phyloP scores from a whole-genome alignment of 2,329 filamentous ascomycete species.

The Aspergillus aculeatus region DNA sequence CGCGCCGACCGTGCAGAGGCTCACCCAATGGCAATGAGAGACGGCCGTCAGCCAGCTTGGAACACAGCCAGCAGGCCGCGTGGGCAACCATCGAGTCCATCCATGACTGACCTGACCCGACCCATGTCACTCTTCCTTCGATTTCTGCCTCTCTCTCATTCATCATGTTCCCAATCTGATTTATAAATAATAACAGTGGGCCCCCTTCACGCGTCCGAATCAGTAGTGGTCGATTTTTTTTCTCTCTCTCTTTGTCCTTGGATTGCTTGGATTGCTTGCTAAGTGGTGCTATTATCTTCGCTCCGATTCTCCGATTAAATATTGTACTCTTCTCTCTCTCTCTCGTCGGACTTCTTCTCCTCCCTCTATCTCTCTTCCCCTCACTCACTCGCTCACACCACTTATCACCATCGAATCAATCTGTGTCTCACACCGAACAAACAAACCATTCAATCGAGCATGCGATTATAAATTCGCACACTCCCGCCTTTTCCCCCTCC shows the following conservation, averaged over 20 bases:
- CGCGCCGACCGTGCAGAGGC: neutral
- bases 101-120: neutral
- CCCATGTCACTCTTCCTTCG: neutral
- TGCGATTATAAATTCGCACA: neutral
- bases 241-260: no score
- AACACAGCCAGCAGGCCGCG: neutral
- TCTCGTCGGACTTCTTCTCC: neutral
- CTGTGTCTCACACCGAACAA: no score
- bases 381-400: neutral
- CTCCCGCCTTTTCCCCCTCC: neutral
- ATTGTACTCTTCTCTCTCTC: neutral
- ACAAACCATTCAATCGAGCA: neutral
- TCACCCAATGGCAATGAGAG: neutral
- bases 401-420: neutral
- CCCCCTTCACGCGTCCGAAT: neutral
- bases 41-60: neutral
- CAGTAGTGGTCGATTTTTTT: neutral
- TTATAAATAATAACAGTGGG: neutral
- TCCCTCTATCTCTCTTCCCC: neutral
- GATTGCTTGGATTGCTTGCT: neutral
- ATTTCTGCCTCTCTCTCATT: constrained; percentile 1
- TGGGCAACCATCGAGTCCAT: neutral
- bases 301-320: neutral
- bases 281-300: neutral
- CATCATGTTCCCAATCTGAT: neutral